These are phyloP conservation scores for Orbilia blumenaviensis DNA, from an alignment of 2,329 filamentous ascomycete species.

Conservation along the genomic window DNA sequence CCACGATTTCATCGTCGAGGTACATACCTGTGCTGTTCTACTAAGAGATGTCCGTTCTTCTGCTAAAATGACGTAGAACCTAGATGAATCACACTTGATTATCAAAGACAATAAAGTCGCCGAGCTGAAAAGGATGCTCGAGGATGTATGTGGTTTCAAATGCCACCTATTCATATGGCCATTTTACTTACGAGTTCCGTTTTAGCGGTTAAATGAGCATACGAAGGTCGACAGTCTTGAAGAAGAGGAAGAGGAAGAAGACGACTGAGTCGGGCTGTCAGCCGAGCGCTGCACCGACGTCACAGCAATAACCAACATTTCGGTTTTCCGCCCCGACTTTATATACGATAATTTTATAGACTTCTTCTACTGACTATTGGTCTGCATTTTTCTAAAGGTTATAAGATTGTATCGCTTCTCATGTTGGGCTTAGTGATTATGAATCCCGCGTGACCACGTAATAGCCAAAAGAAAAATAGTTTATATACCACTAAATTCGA, in stretches of 20 bases:
- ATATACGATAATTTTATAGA: not conserved
- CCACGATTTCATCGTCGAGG: conserved; percentile 57
- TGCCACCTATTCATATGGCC: not conserved
- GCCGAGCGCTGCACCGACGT: not conserved
- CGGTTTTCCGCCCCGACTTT: not conserved
- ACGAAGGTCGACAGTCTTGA: conserved; percentile 50
- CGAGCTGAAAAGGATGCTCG: conserved; percentile 57
- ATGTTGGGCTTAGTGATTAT: not conserved
- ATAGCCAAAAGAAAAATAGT: not conserved
- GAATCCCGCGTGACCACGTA: not conserved
- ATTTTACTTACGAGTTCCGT: not conserved
- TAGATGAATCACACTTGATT: conserved; percentile 57
- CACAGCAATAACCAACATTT: not conserved
- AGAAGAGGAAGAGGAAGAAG: conserved; percentile 51
- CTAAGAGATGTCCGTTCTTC: not conserved
- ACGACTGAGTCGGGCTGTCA: conserved; percentile 16
- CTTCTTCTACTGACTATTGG: not conserved
- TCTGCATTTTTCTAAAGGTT: not conserved
- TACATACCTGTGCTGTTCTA: not conserved
- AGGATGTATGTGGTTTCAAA: conserved; percentile 46
- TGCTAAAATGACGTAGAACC: conserved; percentile 50
- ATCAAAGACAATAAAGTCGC: conserved; percentile 57
- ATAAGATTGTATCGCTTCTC: not conserved
- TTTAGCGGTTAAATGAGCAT: conserved; percentile 48
- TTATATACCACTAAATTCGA: not conserved